Evolutionary conservation across 257 asterid species (phyloP), one percentile per base, ranked within the genome.

Genomic region (Forsythia viridissima): DNA sequence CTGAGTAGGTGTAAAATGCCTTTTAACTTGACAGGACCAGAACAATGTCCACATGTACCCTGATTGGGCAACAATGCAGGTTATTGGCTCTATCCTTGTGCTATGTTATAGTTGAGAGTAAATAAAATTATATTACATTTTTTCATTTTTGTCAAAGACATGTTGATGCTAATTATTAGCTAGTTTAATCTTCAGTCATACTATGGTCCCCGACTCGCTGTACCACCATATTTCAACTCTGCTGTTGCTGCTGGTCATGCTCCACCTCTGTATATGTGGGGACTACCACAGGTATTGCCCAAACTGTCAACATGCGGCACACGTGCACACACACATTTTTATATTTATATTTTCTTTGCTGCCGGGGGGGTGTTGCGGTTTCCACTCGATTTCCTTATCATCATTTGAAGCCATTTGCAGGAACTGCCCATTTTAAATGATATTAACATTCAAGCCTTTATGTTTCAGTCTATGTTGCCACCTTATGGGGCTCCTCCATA

Each of bases 41-140:
- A 87, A 82, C 76, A 92, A 86, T 80, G 75, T 87, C 79, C 96
- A 90, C 37, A 78, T 89, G 36, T 95, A 91, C 90, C 97, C 97
- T 73, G 98, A 95, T 83, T 95, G 99, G 99, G 93, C 99, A 39
- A 84, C 98, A 4, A 91, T 93, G 93, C 99, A 95, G 97, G 99
- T 95, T 76, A 51, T 74, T 52, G 55, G 52, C 59, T 38, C 61
- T 55, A 59, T 41, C 51, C 68, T 21, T 30, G 21, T 0, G 4
- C 65, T 16, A 16, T 55, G 21, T 55, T 55, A 55, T 55, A 15
- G 15, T 48, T n/a, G 13, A 13, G n/a, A 48, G 65, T 18, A 55
- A 55, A n/a, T 16, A 6, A 55, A 18, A 48, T 55, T 55, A 55
- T 16, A n/a, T 55, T 16, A 2, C 24, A 55, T 55, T 55, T 69